These are phyloP conservation scores for Chytriomyces confervae DNA, from an alignment of 192 early-diverging fungal species.

Conservation along the genomic window DNA sequence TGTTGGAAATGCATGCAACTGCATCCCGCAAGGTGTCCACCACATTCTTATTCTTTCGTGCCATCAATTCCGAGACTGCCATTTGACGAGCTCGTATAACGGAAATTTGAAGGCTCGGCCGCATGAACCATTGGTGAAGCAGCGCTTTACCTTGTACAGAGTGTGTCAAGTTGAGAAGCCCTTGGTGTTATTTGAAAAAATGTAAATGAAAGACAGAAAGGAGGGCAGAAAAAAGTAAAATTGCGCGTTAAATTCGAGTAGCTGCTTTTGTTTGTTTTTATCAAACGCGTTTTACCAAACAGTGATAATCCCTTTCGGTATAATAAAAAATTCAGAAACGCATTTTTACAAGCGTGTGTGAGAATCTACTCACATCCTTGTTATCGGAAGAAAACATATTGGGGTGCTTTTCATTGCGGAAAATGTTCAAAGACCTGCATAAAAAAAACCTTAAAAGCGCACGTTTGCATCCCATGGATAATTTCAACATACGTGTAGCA, in stretches of 20 bases:
- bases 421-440: constrained; percentile 78
- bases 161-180: constrained; percentile 66
- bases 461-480: not conserved
- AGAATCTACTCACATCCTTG: constrained; percentile 57
- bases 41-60: constrained; percentile 47
- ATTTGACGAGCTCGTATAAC: constrained; percentile 60
- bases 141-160: constrained; percentile 63
- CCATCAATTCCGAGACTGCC: constrained; percentile 60
- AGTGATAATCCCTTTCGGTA: too few species aligned
- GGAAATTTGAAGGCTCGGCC: constrained; percentile 59
- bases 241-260: not conserved
- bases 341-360: too few species aligned
- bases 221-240: not conserved
- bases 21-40: constrained; percentile 48
- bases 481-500: constrained; percentile 55
- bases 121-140: constrained; percentile 71
- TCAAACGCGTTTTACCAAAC: too few species aligned
- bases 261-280: too few species aligned
- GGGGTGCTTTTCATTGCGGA: constrained; percentile 79
- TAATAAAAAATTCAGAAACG: too few species aligned
- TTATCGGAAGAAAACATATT: constrained; percentile 73
- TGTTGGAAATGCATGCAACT: constrained; percentile 48
- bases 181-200: constrained; percentile 12
- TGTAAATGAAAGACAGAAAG: constrained; percentile 28
- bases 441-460: not conserved